Percentiles rank a stretch among this genome's conserved stretches.
Evolutionary conservation across 805 yeast species (phyloP).

Genomic region (Yamadazyma olivae): DNA sequence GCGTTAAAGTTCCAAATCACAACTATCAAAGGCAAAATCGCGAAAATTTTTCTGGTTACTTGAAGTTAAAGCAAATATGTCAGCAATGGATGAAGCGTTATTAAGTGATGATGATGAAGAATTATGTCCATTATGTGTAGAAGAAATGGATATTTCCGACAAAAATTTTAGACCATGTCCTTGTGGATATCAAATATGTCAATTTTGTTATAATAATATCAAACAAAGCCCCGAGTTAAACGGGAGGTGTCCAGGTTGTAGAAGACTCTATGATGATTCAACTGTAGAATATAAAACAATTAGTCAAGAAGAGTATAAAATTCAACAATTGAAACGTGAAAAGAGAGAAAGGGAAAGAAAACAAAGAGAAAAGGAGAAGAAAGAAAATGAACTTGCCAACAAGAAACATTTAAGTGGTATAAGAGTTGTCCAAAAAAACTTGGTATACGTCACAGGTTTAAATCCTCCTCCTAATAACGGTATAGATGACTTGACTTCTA

Average conservation of each 20-base stretch:
- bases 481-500: slow-evolving; percentile 72
- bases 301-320: slow-evolving; percentile 81
- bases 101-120: slow-evolving; percentile 82
- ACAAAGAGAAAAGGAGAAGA: slow-evolving; percentile 86
- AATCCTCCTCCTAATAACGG: slow-evolving; percentile 75
- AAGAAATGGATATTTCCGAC: slow-evolving; percentile 95
- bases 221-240: slow-evolving; percentile 92
- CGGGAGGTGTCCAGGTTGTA: slow-evolving; percentile 97
- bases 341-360: slow-evolving; percentile 79
- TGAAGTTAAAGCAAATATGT: slow-evolving; percentile 15
- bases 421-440: slow-evolving; percentile 96
- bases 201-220: slow-evolving; percentile 95
- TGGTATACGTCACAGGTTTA: slow-evolving; percentile 93
- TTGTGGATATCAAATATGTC: slow-evolving; percentile 98
- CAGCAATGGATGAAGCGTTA: slow-evolving; percentile 48
- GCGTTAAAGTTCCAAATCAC: background rate
- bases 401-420: slow-evolving; percentile 93
- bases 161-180: slow-evolving; percentile 99
- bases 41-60: slow-evolving; percentile 1
- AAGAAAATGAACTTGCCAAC: slow-evolving; percentile 79
- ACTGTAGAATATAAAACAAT: slow-evolving; percentile 82
- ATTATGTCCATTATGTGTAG: slow-evolving; percentile 91
- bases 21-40: background rate
- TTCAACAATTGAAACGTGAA: slow-evolving; percentile 76
- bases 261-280: slow-evolving; percentile 91